These are phyloP conservation scores for Blastobotrys parvus DNA, from an alignment of 805 yeast genomes.

Conservation along the genomic window DNA sequence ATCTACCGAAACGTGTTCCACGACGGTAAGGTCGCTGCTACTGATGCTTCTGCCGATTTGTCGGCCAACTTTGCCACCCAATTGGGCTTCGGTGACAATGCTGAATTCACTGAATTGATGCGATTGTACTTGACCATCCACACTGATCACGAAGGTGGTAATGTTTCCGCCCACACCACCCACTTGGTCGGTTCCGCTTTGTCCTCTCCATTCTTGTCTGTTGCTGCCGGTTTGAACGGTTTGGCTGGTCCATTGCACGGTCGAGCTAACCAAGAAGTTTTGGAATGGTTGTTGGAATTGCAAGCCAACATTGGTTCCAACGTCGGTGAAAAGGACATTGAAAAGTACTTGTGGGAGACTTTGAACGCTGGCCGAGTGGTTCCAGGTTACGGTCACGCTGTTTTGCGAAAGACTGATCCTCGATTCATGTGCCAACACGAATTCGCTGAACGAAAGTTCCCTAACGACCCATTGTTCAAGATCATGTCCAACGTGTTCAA, in stretches of 20 bases:
- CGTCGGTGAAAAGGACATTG: constrained; percentile 43
- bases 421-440: constrained; percentile 67
- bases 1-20: constrained; percentile 56
- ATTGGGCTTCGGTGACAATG: constrained; percentile 46
- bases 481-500: constrained; percentile 58
- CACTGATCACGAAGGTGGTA: constrained; percentile 81
- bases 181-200: constrained; percentile 78
- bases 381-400: constrained; percentile 89
- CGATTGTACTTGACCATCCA: constrained; percentile 68
- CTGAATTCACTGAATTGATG: constrained; percentile 55
- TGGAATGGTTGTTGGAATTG: constrained; percentile 63
- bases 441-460: constrained; percentile 52
- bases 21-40: constrained; percentile 47
- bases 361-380: constrained; percentile 68
- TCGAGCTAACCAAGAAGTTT: constrained; percentile 78
- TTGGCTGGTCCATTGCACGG: constrained; percentile 85
- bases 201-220: constrained; percentile 66
- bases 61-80: constrained; percentile 60
- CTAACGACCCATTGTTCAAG: constrained; percentile 54
- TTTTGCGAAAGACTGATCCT: constrained; percentile 75
- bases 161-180: constrained; percentile 74
- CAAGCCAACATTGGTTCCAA: constrained; percentile 29
- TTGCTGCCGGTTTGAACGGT: constrained; percentile 74
- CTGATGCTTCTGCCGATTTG: constrained; percentile 55
- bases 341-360: constrained; percentile 61